Conservation (phyloP, 192 early-diverging fungal genomes). For the Backusella psychrophila region DNA sequence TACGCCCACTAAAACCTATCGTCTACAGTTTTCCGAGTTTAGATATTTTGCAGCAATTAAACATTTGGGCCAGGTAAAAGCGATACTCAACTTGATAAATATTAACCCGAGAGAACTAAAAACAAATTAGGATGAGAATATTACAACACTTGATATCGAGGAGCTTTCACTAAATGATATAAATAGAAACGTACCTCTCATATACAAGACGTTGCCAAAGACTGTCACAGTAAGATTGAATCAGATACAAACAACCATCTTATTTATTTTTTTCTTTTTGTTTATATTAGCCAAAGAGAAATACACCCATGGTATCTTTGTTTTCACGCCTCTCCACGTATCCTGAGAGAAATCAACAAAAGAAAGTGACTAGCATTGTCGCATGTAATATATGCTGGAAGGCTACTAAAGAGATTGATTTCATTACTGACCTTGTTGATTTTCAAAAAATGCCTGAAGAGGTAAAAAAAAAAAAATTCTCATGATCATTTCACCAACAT, state of each 20-base stretch:
- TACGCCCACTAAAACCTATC: slow-evolving; percentile 16
- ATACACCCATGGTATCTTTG: slow-evolving; percentile 58
- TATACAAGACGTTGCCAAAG: slow-evolving; percentile 47
- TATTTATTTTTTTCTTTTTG: not conserved
- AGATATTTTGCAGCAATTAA: slow-evolving; percentile 50
- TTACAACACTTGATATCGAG: no score
- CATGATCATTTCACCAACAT: not conserved
- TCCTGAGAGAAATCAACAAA: slow-evolving; percentile 49
- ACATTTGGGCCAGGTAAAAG: slow-evolving; percentile 27
- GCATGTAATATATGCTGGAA: slow-evolving; percentile 49
- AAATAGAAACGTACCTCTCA: slow-evolving; percentile 24
- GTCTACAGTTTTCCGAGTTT: slow-evolving; percentile 38
- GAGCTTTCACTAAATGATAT: slow-evolving; percentile 44
- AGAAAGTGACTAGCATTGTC: slow-evolving; percentile 56
- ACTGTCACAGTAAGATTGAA: slow-evolving; percentile 36
- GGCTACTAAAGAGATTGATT: slow-evolving; percentile 36
- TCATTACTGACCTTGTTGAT: slow-evolving; percentile 48
- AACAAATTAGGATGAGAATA: no score
- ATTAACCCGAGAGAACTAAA: not conserved
- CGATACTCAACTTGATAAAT: slow-evolving; percentile 18
- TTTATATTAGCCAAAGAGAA: slow-evolving; percentile 40
- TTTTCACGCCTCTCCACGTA: slow-evolving; percentile 50
- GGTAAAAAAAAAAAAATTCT: slow-evolving; percentile 12
- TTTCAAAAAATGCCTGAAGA: slow-evolving; percentile 61
- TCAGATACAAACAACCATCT: not conserved